These are phyloP conservation scores for Chrysosporium queenslandicum DNA, from an alignment of 2,329 filamentous ascomycete genomes.

Conservation along the genomic window DNA sequence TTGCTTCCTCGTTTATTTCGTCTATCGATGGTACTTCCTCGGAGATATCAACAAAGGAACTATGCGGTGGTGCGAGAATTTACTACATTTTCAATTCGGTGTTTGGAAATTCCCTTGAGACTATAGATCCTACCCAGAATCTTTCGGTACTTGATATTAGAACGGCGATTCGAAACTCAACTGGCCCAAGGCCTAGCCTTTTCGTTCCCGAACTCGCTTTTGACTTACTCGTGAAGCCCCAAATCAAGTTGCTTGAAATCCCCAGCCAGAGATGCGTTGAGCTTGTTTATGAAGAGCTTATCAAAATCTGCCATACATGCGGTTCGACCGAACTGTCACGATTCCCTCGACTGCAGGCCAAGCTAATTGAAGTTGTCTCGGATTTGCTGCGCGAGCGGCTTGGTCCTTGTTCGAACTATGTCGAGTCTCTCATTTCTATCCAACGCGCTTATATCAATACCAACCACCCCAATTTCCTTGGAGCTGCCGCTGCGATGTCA, in stretches of 20 bases:
- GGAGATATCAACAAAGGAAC: constrained; percentile 96
- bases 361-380: constrained; percentile 95
- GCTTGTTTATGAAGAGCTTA: constrained; percentile 94
- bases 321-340: constrained; percentile 86
- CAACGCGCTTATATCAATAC: constrained; percentile 99
- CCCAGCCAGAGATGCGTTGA: constrained; percentile 95
- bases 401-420: constrained; percentile 79
- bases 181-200: constrained; percentile 83
- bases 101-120: constrained; percentile 90
- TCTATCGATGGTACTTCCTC: constrained; percentile 98
- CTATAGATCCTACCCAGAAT: constrained; percentile 92
- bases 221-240: constrained; percentile 92
- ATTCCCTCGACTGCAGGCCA: constrained; percentile 86
- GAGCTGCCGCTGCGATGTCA: constrained; percentile 93
- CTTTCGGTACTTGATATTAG: constrained; percentile 89
- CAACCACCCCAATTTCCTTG: constrained; percentile 96
- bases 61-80: constrained; percentile 87
- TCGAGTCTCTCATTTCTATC: constrained; percentile 93
- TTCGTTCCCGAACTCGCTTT: constrained; percentile 98
- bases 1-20: constrained; percentile 93
- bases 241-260: constrained; percentile 92
- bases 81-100: constrained; percentile 99
- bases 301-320: constrained; percentile 98
- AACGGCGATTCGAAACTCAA: constrained; percentile 96
- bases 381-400: constrained; percentile 86